Evolutionary conservation across 2,329 filamentous ascomycete genomes (phyloP), one percentile per base, ranked within the genome.

Genomic region (Cryphonectria naterciae): DNA sequence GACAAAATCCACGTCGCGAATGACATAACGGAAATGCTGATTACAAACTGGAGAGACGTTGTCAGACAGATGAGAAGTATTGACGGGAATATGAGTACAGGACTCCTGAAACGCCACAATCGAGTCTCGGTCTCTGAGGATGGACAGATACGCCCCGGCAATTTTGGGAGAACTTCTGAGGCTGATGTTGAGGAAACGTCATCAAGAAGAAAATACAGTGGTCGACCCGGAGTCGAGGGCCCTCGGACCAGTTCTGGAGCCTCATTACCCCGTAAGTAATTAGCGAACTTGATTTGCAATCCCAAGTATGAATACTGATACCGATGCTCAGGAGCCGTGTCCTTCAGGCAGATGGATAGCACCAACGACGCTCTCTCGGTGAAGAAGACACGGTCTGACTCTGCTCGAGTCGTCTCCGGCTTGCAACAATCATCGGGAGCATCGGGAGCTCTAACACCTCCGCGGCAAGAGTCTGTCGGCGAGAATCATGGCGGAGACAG

Each of bases 1-100:
- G 85, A 90, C 79, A 91, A 88, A 74, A 82, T 90, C 32, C 82
- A 84, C 61, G 79, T 89, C 68, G 88, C 88, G 15, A 90, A 89
- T 71, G 80, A 81, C 43, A 85, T 92, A 41, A 82, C 88, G 0
- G 88, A 91, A 77, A 91, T 92, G 89, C 80, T 92, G 6, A 88
- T 92, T 65, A 81, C 85, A 1, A 85, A 91, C 73, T 92, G 90
- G 91, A 82, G 87, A 70, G 88, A 91, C 64, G 83, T 91, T 15
- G 87, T 91, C 60, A 82, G 84, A 54, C 87, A 92, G 70, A 85
- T 92, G 82, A 86, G 81, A 70, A 83, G 80, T 58, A 75, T 90
- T 1, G 80, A 73, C 25, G 63, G 58, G 17, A 41, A 11, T n/a
- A 65, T 73, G 69, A 64, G 17, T 19, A 65, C 43, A 7, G 63